These are phyloP conservation scores for Parasarocladium wereldwijsianum DNA, from an alignment of 2,329 filamentous ascomycete species.

Conservation along the genomic window DNA sequence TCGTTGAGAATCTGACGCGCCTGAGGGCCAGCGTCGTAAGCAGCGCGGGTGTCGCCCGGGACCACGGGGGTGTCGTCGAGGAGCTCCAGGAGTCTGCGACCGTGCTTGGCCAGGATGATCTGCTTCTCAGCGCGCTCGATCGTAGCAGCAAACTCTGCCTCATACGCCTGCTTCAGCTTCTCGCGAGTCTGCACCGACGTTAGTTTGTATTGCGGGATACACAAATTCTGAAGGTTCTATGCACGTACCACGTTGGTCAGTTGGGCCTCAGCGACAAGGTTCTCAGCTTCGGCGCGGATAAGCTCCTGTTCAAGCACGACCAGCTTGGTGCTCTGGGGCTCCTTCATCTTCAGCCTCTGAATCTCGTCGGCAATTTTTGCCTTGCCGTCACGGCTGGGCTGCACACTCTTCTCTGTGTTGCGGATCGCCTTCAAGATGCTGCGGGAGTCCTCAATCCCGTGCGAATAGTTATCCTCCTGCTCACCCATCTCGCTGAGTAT, in stretches of 20 bases:
- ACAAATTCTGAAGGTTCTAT: neutral
- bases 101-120: constrained; percentile 82
- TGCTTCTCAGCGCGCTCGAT: constrained; percentile 98
- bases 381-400: constrained; percentile 80
- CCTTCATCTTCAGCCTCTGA: constrained; percentile 78
- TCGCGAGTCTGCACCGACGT: constrained; percentile 55
- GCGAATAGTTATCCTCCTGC: constrained; percentile 79
- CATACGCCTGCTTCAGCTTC: constrained; percentile 92
- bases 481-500: constrained; percentile 85
- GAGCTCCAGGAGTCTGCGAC: constrained; percentile 67
- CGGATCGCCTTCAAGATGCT: constrained; percentile 77
- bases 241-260: constrained; percentile 78
- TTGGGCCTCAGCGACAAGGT: constrained; percentile 89
- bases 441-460: constrained; percentile 75
- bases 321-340: constrained; percentile 69
- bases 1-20: constrained; percentile 83
- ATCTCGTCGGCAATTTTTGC: constrained; percentile 87
- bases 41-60: constrained; percentile 62
- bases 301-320: constrained; percentile 89
- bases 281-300: constrained; percentile 89
- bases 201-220: neutral
- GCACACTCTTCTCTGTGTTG: constrained; percentile 90
- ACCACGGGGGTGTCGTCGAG: constrained; percentile 84
- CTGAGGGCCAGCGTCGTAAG: constrained; percentile 50
- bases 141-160: constrained; percentile 72